Evolutionary conservation across 2,329 filamentous ascomycete species (phyloP), one percentile per base, ranked within the genome.

Genomic region (Calonectria henricotiae): DNA sequence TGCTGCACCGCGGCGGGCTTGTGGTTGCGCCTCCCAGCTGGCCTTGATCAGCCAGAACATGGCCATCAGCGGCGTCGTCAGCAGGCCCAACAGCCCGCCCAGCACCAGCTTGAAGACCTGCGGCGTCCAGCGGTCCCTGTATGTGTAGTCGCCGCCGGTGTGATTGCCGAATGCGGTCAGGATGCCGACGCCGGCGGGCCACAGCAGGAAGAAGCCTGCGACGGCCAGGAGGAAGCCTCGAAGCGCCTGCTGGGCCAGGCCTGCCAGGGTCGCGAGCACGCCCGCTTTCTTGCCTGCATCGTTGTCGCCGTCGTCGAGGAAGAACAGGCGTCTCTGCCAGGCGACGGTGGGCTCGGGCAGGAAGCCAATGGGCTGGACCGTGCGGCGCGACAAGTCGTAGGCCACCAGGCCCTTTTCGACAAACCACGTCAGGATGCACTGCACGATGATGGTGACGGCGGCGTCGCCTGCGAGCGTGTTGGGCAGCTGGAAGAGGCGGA

Each of bases 381-480:
- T 81, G 39, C 85, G 84, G 39, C 79, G 79, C 25, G 78, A 80
- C 23, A 89, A 78, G 77, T 89, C 86, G 25, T 80, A 79, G 73
- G 84, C 84, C 30, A 89, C 86, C n/a, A 88, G 76, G 32, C 83
- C 68, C 41, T 83, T 79, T 75, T 88, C 86, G 47, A 87, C 79
- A 62, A 87, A 79, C 87, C 87, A 89, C 25, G 87, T 89, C 55
- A 87, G 79, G 71, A 86, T 76, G 72, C 81, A 84, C 76, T 89
- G 87, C 62, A 88, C 63, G 71, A 89, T 80, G 68, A 87, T 82
- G n/a, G 87, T 89, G 46, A 89, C 80, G 43, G 82, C 84, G 3
- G 84, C 84, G 76, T 89, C 87, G 2, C 79, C 79, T 11, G 86
- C 83, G 2, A 89, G 80, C 1, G 87, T 88, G 73, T 86, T 87